Percentiles rank a stretch among this genome's conserved stretches.
phyloP scores from a whole-genome alignment of 1,284 basidiomycete species.

The Leccinum fallax region DNA sequence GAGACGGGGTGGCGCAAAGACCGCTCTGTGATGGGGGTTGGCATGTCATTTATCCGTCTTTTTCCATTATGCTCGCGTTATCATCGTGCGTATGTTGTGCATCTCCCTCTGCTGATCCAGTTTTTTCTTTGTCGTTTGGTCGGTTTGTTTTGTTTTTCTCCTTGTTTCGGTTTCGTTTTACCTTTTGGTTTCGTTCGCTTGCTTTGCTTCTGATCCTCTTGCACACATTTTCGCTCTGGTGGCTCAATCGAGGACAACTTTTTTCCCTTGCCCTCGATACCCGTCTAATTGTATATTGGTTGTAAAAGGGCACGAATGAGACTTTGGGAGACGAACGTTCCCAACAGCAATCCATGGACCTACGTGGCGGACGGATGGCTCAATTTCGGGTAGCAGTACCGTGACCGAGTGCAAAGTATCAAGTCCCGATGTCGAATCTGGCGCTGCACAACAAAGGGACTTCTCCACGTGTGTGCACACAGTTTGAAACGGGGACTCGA shows the following conservation, averaged over 20 bases:
- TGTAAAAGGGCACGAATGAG: conserved; percentile 36
- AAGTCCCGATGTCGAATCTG: neutral
- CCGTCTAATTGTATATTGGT: conserved; percentile 9
- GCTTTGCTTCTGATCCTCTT: neutral
- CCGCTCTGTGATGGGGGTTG: neutral
- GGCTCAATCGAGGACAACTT: conserved; percentile 1
- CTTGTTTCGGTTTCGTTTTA: neutral
- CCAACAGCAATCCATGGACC: conserved; percentile 60
- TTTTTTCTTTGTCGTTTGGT: neutral
- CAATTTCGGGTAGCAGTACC: conserved; percentile 10
- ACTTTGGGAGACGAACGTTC: conserved; percentile 48
- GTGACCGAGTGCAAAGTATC: neutral
- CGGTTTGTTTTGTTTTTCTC: neutral
- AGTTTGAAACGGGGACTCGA: conserved; percentile 47
- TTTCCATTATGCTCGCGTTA: conserved; percentile 13
- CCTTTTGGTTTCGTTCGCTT: neutral
- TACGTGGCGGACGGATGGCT: conserved; percentile 26
- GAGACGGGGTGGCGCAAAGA: neutral
- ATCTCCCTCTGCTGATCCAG: neutral
- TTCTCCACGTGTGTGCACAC: conserved; percentile 16
- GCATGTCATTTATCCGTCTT: conserved; percentile 1
- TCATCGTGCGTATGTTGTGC: neutral
- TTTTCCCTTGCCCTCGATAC: neutral
- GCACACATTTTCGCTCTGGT: neutral
- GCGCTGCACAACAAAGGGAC: conserved; percentile 4